Evolutionary conservation across 306 rosid species (phyloP).

Genomic region (Biancaea sappan): DNA sequence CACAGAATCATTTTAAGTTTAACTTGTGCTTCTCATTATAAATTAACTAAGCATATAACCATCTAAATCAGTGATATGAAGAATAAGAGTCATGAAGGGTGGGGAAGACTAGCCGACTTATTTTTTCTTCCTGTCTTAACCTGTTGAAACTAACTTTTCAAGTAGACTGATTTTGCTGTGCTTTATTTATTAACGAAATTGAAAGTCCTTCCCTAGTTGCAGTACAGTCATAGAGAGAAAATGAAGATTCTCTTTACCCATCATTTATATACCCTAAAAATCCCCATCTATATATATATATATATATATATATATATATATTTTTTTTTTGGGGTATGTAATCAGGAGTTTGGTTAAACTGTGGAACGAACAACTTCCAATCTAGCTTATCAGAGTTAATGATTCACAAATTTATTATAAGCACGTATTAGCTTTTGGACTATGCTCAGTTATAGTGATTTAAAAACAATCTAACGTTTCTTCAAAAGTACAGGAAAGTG

Average conservation of each 20-base stretch:
- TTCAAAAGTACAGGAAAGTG: background rate
- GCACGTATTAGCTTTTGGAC: background rate
- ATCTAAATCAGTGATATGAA: background rate
- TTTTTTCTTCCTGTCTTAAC: background rate
- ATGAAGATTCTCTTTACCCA: background rate
- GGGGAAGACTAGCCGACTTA: background rate
- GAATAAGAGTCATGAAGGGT: background rate
- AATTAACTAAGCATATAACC: background rate
- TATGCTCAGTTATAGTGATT: background rate
- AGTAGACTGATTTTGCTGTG: background rate
- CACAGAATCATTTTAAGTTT: background rate
- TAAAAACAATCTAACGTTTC: background rate
- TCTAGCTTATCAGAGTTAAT: background rate
- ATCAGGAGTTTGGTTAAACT: background rate
- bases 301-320: too few species aligned
- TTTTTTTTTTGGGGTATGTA: too few species aligned
- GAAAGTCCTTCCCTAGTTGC: background rate
- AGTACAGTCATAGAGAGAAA: background rate
- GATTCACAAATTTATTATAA: background rate
- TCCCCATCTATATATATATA: background rate
- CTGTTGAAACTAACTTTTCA: background rate
- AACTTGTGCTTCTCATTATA: slow-evolving; percentile 4
- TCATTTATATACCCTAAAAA: background rate
- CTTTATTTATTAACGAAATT: background rate
- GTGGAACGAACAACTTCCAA: background rate